phyloP scores from a whole-genome alignment of 2,329 filamentous ascomycete genomes.

The Diaporthe batatas region DNA sequence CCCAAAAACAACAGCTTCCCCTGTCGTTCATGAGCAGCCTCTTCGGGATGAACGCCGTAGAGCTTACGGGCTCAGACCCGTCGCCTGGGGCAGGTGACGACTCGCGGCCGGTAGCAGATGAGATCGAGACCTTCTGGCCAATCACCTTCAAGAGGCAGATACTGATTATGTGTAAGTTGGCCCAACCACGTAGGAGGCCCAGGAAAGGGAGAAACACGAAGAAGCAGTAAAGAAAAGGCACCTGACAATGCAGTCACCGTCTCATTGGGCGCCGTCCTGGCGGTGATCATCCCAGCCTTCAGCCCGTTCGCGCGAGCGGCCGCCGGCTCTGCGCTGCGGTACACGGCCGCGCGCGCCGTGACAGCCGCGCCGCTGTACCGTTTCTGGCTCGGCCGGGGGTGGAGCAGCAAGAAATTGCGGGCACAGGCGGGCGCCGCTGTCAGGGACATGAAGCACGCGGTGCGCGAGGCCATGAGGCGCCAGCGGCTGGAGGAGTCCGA shows the following conservation, averaged over 20 bases:
- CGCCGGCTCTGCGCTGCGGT: slow-evolving; percentile 16
- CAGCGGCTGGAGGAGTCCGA: slow-evolving; percentile 20
- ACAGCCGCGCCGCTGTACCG: slow-evolving; percentile 32
- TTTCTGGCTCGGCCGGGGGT: slow-evolving; percentile 27
- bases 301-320: slow-evolving; percentile 35
- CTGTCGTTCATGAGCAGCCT: slow-evolving; percentile 54
- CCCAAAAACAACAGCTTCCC: slow-evolving; percentile 48
- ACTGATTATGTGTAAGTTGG: slow-evolving; percentile 36
- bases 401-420: slow-evolving; percentile 25
- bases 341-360: neutral
- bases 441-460: slow-evolving; percentile 34
- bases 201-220: no score
- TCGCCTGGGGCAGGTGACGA: slow-evolving; percentile 3
- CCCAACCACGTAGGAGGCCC: no score
- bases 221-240: neutral
- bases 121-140: slow-evolving; percentile 37
- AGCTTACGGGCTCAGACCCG: slow-evolving; percentile 35
- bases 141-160: slow-evolving; percentile 39
- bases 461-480: slow-evolving; percentile 20
- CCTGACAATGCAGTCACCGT: slow-evolving; percentile 35
- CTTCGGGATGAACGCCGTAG: slow-evolving; percentile 56
- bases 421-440: slow-evolving; percentile 11
- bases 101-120: slow-evolving; percentile 18
- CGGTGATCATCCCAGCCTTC: slow-evolving; percentile 37
- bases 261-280: slow-evolving; percentile 34